Evolutionary conservation across 2,329 filamentous ascomycete species (phyloP), one percentile per base, ranked within the genome.

Genomic region (Alternaria longipes): DNA sequence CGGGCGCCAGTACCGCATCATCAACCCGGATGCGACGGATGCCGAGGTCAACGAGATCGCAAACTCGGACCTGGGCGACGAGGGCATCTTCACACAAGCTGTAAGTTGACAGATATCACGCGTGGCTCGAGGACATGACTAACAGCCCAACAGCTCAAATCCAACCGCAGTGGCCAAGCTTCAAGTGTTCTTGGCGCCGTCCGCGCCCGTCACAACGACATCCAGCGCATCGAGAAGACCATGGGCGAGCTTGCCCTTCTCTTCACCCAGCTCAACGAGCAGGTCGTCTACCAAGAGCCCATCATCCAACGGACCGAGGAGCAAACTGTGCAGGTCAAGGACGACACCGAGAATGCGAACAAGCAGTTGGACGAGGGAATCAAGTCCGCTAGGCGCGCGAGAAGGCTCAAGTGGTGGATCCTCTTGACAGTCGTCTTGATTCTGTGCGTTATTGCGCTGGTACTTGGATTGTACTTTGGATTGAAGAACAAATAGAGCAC

Each of bases 341-440:
- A 87, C 62, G 86, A 93, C 74, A 85, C 92, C 53, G 84, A 90
- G 69, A 84, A 88, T 66, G 91, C 87, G 68, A 92, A 91, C 78
- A 82, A 83, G 62, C 86, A 94, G 69, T 86, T 94, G 62, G 84
- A 85, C 68, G 84, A 87, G 74, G 91, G 89, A 61, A 91, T 90
- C 68, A 83, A 86, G 65, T 86, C 86, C 70, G 91, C 91, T 51
- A 84, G 86, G 67, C 85, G 87, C 69, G 85, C 87, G 69, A 86
- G 91, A 71, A 91, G 89, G 83, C 86, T 92, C 80, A 94, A 94
- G 84, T 94, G 92, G 91, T 93, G 87, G 86, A 92, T 90, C 74
- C 81, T 91, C 63, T 80, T 88, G 63, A 82, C 93, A 46, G 73
- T 80, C 28, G 70, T 85, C 20, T 61, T 80, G 24, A 84, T 86